phyloP scores from a whole-genome alignment of 2,329 filamentous ascomycete genomes.

The Diplodia scrobiculata region DNA sequence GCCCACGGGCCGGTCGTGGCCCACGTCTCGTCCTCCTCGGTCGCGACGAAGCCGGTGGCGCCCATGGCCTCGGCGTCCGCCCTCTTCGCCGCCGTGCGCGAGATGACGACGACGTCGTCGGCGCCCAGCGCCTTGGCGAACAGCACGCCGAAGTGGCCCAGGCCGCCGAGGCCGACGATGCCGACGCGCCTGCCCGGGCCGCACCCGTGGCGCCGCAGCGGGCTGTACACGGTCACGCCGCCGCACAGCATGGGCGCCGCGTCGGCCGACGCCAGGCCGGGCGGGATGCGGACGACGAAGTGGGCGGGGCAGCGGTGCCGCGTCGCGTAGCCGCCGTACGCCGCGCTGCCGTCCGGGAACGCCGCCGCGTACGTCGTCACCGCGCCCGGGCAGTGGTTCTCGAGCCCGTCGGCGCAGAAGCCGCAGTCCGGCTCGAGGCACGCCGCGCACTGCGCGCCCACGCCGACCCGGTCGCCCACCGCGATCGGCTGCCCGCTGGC shows the following conservation, averaged over 20 bases:
- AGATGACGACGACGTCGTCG: conserved; percentile 66
- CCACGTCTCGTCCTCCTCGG: conserved; percentile 62
- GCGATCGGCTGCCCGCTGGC: conserved; percentile 48
- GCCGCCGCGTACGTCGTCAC: conserved; percentile 62
- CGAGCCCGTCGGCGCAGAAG: conserved; percentile 52
- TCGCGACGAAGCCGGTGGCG: conserved; percentile 61
- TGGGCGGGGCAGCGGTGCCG: conserved; percentile 59
- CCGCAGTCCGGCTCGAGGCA: conserved; percentile 55
- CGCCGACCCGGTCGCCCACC: conserved; percentile 62
- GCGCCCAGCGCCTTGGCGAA: conserved; percentile 71
- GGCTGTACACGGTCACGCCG: conserved; percentile 72
- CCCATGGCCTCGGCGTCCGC: conserved; percentile 64
- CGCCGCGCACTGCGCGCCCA: conserved; percentile 53
- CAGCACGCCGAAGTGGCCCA: conserved; percentile 72
- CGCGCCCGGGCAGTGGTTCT: conserved; percentile 47
- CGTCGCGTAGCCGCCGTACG: conserved; percentile 65
- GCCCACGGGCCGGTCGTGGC: conserved; percentile 50
- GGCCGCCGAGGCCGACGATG: conserved; percentile 70
- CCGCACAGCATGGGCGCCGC: conserved; percentile 75
- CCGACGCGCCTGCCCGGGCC: conserved; percentile 72
- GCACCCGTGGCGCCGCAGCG: conserved; percentile 66
- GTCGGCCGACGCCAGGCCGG: conserved; percentile 48
- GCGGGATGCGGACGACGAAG: conserved; percentile 62
- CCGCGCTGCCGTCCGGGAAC: conserved; percentile 62
- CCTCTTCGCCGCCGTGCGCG: conserved; percentile 61